These are phyloP conservation scores for Magnusiomyces fungicola DNA, from an alignment of 1,139 yeast genomes.

Conservation along the genomic window DNA sequence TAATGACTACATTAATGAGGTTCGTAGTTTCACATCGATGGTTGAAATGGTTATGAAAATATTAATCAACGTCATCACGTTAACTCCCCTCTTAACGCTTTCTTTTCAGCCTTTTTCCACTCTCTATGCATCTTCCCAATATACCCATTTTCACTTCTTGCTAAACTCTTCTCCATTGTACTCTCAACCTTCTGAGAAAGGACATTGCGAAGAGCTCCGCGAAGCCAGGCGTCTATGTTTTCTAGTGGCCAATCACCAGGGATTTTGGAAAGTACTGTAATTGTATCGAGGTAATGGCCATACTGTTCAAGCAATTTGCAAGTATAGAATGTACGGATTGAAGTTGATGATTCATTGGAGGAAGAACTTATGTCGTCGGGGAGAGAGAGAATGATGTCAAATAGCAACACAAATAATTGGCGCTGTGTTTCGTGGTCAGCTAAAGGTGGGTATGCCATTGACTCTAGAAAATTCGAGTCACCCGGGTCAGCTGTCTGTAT, in stretches of 20 bases:
- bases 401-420: constrained; percentile 27
- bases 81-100: background rate
- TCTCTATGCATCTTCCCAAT: constrained; percentile 5
- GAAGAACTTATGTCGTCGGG: too few species aligned
- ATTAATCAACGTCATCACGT: too few species aligned
- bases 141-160: constrained; percentile 24
- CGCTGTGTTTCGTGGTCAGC: constrained; percentile 4
- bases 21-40: too few species aligned
- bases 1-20: too few species aligned
- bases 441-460: background rate
- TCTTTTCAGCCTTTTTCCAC: background rate
- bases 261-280: constrained; percentile 25
- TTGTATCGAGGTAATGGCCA: constrained; percentile 28
- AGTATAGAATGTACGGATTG: constrained; percentile 24
- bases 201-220: constrained; percentile 20
- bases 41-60: too few species aligned
- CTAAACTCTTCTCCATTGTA: constrained; percentile 20
- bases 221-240: constrained; percentile 26
- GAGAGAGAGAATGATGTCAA: constrained; percentile 27
- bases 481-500: background rate
- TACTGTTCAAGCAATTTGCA: constrained; percentile 28
- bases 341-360: too few species aligned
- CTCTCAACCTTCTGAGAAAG: constrained; percentile 22
- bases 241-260: constrained; percentile 35
- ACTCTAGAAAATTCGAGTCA: too few species aligned